Evolutionary conservation across 2,329 filamentous ascomycete species (phyloP), one percentile per base, ranked within the genome.

Genomic region (Eutypa lata): DNA sequence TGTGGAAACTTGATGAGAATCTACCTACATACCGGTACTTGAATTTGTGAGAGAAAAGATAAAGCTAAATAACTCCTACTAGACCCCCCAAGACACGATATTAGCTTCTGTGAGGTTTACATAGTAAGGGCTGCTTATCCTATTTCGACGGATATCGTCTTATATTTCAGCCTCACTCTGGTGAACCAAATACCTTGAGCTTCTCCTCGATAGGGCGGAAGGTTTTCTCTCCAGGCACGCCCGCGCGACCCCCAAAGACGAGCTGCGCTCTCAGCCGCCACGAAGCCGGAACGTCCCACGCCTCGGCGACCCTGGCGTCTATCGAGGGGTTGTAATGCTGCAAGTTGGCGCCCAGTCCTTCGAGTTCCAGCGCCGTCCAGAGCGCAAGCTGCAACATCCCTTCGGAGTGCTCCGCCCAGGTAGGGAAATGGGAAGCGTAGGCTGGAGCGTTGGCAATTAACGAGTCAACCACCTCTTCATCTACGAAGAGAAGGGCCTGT

Each of bases 261-360:
- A 96, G 77, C 80, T 96, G 90, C 21, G 89, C 87, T 67, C 87
- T 83, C 58, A 96, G 81, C 66, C 82, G 83, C 91, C 91, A 96
- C 62, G 81, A 80, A 19, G 73, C 66, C 43, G 89, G 88, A 28
- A 96, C 64, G 53, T 80, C 79, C 88, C 90, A 96, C 61, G 83
- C 76, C 56, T 73, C 76, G 44, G 80, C 74, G 50, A 91, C 87
- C 75, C 86, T 83, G 59, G 79, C 78, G 73, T 96, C 89, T 61
- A 95, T 83, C 53, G 96, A 72, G 18, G 91, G 91, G 81, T 91
- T 94, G 80, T 96, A 96, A 77, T 96, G 91, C 80, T 96, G 91
- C 50, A 96, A 80, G 79, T 93, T 96, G 68, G 87, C 89, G 60
- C 91, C 91, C 53, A 95, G 82, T 28, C 91, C 91, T 69, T 94